Evolutionary conservation across 176 grass and related monocot genomes (phyloP).

Genomic region (Poa pratensis): DNA sequence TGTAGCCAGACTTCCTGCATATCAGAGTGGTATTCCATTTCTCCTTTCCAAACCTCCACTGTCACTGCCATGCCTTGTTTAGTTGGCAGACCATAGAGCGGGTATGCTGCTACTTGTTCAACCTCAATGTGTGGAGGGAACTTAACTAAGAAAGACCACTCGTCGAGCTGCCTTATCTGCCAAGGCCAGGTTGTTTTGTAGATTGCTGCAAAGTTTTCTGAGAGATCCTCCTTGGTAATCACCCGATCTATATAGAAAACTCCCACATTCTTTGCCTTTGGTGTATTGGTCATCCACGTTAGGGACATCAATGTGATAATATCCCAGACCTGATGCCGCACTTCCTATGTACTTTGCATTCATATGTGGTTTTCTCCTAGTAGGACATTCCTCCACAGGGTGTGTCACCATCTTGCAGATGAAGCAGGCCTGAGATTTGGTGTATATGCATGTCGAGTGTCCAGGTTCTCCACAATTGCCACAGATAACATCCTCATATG

Average conservation of each 20-base stretch:
- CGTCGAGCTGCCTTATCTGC: background rate
- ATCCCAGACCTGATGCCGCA: background rate
- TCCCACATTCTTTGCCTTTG: background rate
- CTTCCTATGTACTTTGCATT: background rate
- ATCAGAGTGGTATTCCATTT: background rate
- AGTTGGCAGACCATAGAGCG: background rate
- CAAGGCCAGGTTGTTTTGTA: background rate
- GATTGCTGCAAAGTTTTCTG: background rate
- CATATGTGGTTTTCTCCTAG: background rate
- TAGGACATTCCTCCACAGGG: background rate
- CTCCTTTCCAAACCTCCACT: background rate
- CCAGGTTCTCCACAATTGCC: background rate
- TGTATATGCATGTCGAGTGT: accelerated
- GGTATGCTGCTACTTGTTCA: background rate
- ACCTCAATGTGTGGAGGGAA: background rate
- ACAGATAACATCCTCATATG: too few species aligned
- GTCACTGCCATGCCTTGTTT: background rate
- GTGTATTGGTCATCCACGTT: background rate
- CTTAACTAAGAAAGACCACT: background rate
- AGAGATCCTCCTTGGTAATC: background rate
- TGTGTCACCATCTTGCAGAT: background rate
- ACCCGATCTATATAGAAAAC: background rate
- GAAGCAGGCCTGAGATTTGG: background rate
- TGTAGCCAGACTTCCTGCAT: background rate
- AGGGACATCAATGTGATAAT: background rate